Conservation (phyloP, 2,329 filamentous ascomycete species). For the Trichoderma brevicompactum region DNA sequence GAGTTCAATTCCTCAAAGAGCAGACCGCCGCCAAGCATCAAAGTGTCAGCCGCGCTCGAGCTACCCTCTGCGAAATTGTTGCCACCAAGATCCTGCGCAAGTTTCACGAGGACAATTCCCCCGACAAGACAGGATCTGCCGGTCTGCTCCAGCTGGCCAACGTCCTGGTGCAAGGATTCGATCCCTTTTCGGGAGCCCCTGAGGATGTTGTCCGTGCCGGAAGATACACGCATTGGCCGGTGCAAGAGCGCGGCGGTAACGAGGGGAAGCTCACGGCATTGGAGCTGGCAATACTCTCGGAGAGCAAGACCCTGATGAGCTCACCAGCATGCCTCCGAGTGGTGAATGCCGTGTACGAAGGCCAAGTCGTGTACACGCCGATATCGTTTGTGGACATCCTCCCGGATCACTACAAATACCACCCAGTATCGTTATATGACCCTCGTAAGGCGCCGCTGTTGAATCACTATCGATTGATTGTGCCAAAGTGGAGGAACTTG, state of each 20-base stretch:
- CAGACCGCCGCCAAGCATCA: constrained; percentile 69
- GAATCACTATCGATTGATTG: constrained; percentile 73
- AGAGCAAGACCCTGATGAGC: constrained; percentile 69
- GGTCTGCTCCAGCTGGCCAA: constrained; percentile 69
- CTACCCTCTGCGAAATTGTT: constrained; percentile 69
- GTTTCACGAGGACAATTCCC: constrained; percentile 68
- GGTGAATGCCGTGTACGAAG: constrained; percentile 71
- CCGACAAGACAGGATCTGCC: constrained; percentile 49
- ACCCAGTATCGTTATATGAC: constrained; percentile 71
- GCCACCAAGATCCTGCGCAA: constrained; percentile 68
- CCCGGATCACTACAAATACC: constrained; percentile 73
- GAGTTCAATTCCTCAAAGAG: constrained; percentile 70
- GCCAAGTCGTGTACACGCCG: constrained; percentile 71
- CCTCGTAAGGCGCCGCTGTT: constrained; percentile 67
- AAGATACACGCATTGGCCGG: constrained; percentile 46
- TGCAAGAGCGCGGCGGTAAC: constrained; percentile 46
- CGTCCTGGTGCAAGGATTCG: constrained; percentile 71
- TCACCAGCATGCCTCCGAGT: constrained; percentile 71
- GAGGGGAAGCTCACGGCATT: constrained; percentile 67
- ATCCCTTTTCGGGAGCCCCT: constrained; percentile 72
- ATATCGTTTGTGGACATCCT: constrained; percentile 73
- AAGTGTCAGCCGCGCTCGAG: constrained; percentile 70
- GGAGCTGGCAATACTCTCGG: constrained; percentile 72
- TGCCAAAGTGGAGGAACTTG: constrained; percentile 68
- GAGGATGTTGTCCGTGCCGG: constrained; percentile 58